phyloP scores from a whole-genome alignment of 176 grass and related monocot species.

The Alopecurus myosuroides region DNA sequence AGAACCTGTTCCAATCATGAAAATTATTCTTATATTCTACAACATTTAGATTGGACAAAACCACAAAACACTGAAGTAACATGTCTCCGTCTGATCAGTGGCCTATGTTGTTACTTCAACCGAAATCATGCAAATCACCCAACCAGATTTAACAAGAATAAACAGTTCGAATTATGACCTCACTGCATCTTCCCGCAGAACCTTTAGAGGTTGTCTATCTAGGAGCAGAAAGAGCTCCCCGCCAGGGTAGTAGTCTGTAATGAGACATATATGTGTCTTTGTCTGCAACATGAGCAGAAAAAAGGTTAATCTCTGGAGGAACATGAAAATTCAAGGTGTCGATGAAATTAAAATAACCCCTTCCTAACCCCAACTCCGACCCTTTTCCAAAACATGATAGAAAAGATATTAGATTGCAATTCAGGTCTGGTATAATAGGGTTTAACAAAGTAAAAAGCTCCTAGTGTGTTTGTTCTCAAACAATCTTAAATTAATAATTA shows the following conservation, averaged over 20 bases:
- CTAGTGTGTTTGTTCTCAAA: neutral
- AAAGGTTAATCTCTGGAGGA: neutral
- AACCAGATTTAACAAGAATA: neutral
- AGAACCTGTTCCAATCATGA: conserved; percentile 58
- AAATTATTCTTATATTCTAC: neutral
- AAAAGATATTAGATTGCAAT: neutral
- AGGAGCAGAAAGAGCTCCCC: conserved; percentile 88
- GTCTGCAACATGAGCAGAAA: conserved; percentile 50
- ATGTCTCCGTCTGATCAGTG: neutral
- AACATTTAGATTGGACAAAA: neutral
- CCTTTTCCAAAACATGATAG: neutral
- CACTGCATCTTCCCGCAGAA: conserved; percentile 82
- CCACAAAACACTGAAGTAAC: neutral
- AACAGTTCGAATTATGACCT: conserved; percentile 50
- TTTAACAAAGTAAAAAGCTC: neutral
- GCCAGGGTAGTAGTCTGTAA: conserved; percentile 81
- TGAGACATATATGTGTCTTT: conserved; percentile 87
- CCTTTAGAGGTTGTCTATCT: conserved; percentile 81
- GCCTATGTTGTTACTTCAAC: neutral
- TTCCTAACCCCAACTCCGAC: neutral
- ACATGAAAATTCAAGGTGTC: neutral
- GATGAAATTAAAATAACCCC: neutral
- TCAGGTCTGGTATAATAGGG: neutral
- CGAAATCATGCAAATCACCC: neutral
- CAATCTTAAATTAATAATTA: neutral